phyloP scores from a whole-genome alignment of 1,139 yeast species.

The Magnusiomyces sp. region DNA sequence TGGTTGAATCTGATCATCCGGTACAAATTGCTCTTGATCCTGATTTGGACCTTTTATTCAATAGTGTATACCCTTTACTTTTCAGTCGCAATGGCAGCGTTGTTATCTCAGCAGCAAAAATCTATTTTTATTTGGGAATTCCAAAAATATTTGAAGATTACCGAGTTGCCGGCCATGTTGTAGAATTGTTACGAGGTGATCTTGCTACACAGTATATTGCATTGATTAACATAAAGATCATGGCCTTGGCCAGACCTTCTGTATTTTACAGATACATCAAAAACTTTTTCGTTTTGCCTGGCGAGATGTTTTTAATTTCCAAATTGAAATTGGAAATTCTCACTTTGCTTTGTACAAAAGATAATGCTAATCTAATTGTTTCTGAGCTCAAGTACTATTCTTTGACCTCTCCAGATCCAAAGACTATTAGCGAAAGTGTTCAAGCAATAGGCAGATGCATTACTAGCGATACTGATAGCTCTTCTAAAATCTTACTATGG shows the following conservation, averaged over 20 bases:
- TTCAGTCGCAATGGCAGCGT: constrained; percentile 53
- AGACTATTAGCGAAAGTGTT: constrained; percentile 47
- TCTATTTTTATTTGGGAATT: constrained; percentile 48
- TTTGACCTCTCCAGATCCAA: constrained; percentile 32
- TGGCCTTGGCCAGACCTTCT: constrained; percentile 36
- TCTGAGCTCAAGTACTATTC: constrained; percentile 64
- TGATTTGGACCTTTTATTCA: constrained; percentile 50
- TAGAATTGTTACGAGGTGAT: constrained; percentile 36
- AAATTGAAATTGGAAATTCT: constrained; percentile 56
- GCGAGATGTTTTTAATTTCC: constrained; percentile 43
- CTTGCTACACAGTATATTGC: constrained; percentile 29
- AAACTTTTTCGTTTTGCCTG: constrained; percentile 52
- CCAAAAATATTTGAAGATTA: constrained; percentile 41
- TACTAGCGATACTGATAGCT: constrained; percentile 26
- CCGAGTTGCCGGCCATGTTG: constrained; percentile 43
- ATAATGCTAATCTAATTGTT: constrained; percentile 46
- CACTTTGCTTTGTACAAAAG: constrained; percentile 46
- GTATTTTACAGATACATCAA: constrained; percentile 42
- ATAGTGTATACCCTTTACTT: constrained; percentile 39
- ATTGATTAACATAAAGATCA: constrained; percentile 26
- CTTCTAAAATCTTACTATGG: constrained; percentile 35
- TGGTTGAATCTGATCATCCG: constrained; percentile 7
- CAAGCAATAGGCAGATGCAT: constrained; percentile 51
- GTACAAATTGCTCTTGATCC: constrained; percentile 36
- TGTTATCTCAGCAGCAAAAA: constrained; percentile 50